Percentiles rank a stretch among this genome's conserved stretches.
Conservation (phyloP, 345 rosid genomes). For the Viola odorata region DNA sequence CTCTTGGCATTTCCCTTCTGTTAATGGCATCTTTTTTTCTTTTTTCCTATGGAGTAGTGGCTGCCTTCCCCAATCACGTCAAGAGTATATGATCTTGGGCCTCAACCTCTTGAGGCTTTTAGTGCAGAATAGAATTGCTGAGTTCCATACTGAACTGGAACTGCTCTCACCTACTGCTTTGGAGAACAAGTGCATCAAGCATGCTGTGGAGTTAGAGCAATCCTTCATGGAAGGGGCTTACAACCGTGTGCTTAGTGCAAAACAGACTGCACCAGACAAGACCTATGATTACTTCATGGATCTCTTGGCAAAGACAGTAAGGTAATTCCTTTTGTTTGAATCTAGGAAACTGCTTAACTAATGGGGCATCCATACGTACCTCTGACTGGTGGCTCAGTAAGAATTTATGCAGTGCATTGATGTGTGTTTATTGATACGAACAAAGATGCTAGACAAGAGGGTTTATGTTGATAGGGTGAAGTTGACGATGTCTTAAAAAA, state of each 20-base stretch:
- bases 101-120: slow-evolving; percentile 93
- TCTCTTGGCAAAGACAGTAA: slow-evolving; percentile 94
- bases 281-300: slow-evolving; percentile 94
- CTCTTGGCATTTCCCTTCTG: not conserved
- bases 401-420: not conserved
- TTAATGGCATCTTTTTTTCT: not conserved
- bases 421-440: too few species aligned
- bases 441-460: too few species aligned
- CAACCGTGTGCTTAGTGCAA: slow-evolving; percentile 87
- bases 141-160: slow-evolving; percentile 92
- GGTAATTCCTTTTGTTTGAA: slow-evolving; percentile 36
- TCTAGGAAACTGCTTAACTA: too few species aligned
- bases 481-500: too few species aligned
- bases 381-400: too few species aligned
- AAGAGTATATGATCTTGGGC: slow-evolving; percentile 80
- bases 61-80: slow-evolving; percentile 62
- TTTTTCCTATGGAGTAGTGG: slow-evolving; percentile 40
- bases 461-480: too few species aligned
- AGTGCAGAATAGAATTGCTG: slow-evolving; percentile 93
- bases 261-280: slow-evolving; percentile 81
- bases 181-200: slow-evolving; percentile 85
- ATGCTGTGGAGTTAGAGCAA: slow-evolving; percentile 98
- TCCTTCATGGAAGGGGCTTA: slow-evolving; percentile 99
- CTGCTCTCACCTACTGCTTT: slow-evolving; percentile 68
- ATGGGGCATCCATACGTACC: too few species aligned